Base-by-base conservation (phyloP, 345 rosid species). In the Dipteronia dyeriana region DNA sequence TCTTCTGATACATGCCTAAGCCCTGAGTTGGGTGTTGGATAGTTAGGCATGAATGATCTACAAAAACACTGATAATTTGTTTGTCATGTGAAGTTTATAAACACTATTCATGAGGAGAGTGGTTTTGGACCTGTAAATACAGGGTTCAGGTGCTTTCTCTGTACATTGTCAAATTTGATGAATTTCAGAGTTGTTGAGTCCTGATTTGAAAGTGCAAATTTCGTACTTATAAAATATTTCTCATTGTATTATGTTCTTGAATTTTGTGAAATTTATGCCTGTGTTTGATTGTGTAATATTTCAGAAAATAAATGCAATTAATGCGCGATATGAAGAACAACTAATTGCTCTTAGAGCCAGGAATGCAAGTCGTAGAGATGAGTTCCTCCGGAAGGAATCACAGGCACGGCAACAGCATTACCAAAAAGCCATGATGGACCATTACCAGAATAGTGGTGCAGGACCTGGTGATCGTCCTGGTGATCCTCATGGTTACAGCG, bases 241-340 rank as follows among this genome's bases (percentile, higher is more conserved):
- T 41, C 45, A 7, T 41, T 41, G 45, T 41, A 8, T 41, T 9
- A 41, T 41, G 45, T 41, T 41, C 38, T 34, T 41, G 45, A 41
- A 41, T 41, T 41, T 1, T 41, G 45, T 41, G 45, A 41, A 41
- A 41, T 7, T 41, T 41, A 41, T 41, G 45, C 43, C 34, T 31
- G 38, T 34, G 38, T 34, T 34, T 34, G 6, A 34, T 5, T 34
- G 38, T 34, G 38, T 34, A 67, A 17, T 71, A 43, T 61, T 82
- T 59, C 92, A 94, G 98, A 94, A 86, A 83, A 78, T 94, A 85
- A 90, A 84, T 76, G 80, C 89, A 41, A 92, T 94, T 66, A 91
- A 87, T 78, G 77, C 86, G 68, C 93, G 84, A 78, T 88, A 91
- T 63, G 89, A 87, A 83, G 95, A 92, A 76, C 90, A 91, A 75